phyloP scores from a whole-genome alignment of 1,284 basidiomycete genomes.

The Sporisorium sorghi region DNA sequence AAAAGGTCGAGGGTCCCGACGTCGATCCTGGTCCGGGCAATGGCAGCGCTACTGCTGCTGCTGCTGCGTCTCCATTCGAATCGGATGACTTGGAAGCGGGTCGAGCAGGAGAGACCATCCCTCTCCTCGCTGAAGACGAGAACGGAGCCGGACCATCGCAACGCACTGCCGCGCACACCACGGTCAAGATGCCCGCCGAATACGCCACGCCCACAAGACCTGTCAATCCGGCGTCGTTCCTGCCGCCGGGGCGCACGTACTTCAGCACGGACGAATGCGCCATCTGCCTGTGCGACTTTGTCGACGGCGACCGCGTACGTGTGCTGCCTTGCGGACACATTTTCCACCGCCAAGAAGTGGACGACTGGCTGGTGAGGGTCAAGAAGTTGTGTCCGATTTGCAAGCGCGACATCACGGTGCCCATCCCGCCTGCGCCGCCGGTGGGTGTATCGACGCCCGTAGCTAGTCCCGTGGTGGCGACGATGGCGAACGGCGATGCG shows the following conservation, averaged over 20 bases:
- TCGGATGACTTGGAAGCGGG: constrained; percentile 40
- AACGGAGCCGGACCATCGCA: constrained; percentile 53
- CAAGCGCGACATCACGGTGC: constrained; percentile 64
- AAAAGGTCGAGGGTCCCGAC: constrained; percentile 57
- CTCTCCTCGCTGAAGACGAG: constrained; percentile 41
- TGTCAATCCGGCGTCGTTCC: constrained; percentile 35
- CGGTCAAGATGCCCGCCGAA: constrained; percentile 30
- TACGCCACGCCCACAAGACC: constrained; percentile 11
- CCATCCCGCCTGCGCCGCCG: constrained; percentile 49
- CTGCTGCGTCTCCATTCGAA: constrained; percentile 1
- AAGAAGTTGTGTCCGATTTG: constrained; percentile 69
- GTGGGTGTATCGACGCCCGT: constrained; percentile 11
- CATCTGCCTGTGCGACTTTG: constrained; percentile 66
- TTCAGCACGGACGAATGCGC: constrained; percentile 66
- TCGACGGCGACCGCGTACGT: constrained; percentile 64
- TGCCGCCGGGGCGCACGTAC: constrained; percentile 58
- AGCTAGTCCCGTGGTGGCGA: constrained; percentile 9
- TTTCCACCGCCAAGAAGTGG: constrained; percentile 66
- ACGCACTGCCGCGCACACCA: constrained; percentile 8
- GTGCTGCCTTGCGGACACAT: constrained; percentile 67
- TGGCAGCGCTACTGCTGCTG: constrained; percentile 9
- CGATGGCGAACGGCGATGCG: constrained; percentile 1
- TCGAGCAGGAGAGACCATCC: constrained; percentile 32
- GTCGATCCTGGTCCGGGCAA: constrained; percentile 52
- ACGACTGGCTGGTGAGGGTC: constrained; percentile 64